Evolutionary conservation across 208 protist species (phyloP).

Genomic region (Crithidia brevicula): DNA sequence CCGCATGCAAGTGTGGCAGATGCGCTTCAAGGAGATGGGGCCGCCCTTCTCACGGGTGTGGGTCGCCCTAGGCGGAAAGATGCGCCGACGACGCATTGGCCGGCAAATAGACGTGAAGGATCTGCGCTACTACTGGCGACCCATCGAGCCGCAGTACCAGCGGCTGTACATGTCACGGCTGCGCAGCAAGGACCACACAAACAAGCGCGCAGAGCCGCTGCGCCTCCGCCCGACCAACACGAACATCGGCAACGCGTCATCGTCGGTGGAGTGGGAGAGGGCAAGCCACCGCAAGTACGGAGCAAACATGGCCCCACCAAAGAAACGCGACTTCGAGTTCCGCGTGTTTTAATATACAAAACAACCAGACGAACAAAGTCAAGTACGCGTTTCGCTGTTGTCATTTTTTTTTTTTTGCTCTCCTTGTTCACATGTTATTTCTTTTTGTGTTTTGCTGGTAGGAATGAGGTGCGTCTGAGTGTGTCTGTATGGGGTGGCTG

Average conservation of each 20-base stretch:
- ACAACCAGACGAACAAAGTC: neutral
- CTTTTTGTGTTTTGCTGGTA: neutral
- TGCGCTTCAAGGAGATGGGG: conserved; percentile 93
- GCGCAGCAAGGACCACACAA: conserved; percentile 68
- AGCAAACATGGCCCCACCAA: conserved; percentile 67
- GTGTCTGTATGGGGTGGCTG: too few relatives aligned
- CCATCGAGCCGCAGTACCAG: conserved; percentile 92
- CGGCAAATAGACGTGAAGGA: conserved; percentile 91
- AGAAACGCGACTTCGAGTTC: conserved; percentile 83
- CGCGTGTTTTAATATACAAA: conserved; percentile 69
- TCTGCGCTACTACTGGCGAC: conserved; percentile 89
- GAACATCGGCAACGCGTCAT: conserved; percentile 66
- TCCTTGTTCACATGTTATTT: neutral
- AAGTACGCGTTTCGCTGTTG: neutral
- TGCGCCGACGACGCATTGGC: conserved; percentile 89
- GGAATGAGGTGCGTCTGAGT: neutral
- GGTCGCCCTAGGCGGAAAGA: conserved; percentile 90
- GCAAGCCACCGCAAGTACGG: conserved; percentile 83
- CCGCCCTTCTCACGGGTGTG: conserved; percentile 83
- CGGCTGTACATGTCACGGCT: conserved; percentile 90
- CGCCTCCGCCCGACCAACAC: conserved; percentile 73
- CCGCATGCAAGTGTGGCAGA: conserved; percentile 87
- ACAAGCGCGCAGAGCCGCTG: conserved; percentile 61
- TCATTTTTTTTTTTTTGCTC: conserved; percentile 19
- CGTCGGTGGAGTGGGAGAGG: conserved; percentile 75